Conservation (phyloP, 2,329 filamentous ascomycete species). For the Arthroderma sp. region DNA sequence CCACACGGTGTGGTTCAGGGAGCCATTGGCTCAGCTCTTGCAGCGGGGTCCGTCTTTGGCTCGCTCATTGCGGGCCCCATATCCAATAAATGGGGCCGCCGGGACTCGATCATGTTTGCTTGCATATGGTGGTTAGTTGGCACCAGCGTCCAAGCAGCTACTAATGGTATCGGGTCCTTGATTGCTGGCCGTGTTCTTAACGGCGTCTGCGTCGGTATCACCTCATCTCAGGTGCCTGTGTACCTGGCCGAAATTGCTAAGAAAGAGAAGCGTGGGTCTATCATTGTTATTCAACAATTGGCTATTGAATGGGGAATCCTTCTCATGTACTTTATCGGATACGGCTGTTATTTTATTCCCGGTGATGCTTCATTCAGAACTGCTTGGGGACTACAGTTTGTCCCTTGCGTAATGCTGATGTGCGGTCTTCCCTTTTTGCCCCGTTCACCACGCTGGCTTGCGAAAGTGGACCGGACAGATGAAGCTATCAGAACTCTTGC, state of each 20-base stretch:
- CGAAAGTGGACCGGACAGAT: conserved; percentile 44
- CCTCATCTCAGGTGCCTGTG: conserved; percentile 25
- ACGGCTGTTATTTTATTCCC: conserved; percentile 32
- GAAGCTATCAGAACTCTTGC: conserved; percentile 45
- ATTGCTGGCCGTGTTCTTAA: conserved; percentile 18
- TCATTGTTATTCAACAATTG: conserved; percentile 23
- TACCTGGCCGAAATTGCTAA: conserved; percentile 25
- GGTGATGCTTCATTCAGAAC: conserved; percentile 32
- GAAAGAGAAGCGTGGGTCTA: conserved; percentile 21
- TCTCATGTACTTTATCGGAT: conserved; percentile 37
- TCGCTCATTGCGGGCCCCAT: conserved; percentile 29
- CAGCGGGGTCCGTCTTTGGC: conserved; percentile 54
- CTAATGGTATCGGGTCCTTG: conserved; percentile 27
- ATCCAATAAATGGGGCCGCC: conserved; percentile 23
- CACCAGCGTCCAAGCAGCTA: conserved; percentile 23
- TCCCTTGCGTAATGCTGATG: conserved; percentile 33
- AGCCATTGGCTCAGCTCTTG: conserved; percentile 49
- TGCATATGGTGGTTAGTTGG: conserved; percentile 31
- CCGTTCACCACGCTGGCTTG: conserved; percentile 37
- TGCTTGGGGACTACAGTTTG: conserved; percentile 35
- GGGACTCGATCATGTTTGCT: conserved; percentile 39
- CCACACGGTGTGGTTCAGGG: conserved; percentile 45
- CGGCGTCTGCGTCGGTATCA: conserved; percentile 22
- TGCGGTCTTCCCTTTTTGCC: conserved; percentile 1
- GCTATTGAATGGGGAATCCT: conserved; percentile 33